Evolutionary conservation across 257 asterid genomes (phyloP).

Genomic region (Oldenlandia corymbosa): DNA sequence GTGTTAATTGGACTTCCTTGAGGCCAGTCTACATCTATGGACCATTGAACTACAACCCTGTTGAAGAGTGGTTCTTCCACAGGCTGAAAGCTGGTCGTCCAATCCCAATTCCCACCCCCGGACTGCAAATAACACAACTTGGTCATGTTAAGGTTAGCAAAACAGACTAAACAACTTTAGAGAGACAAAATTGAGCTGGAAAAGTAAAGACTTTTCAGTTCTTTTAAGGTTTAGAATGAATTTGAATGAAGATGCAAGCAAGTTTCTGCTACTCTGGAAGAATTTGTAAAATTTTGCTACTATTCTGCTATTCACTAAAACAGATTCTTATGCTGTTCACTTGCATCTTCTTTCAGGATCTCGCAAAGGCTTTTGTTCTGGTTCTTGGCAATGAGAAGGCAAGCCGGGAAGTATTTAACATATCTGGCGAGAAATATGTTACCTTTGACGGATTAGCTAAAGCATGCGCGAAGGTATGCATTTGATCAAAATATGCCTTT

Average conservation of each 20-base stretch:
- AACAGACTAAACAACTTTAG: not conserved
- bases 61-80: slow-evolving; percentile 99
- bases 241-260: not conserved
- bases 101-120: slow-evolving; percentile 86
- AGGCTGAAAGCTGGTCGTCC: slow-evolving; percentile 95
- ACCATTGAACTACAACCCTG: slow-evolving; percentile 94
- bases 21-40: slow-evolving; percentile 97
- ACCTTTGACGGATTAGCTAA: slow-evolving; percentile 93
- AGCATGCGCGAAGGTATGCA: slow-evolving; percentile 87
- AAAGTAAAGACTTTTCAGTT: not conserved
- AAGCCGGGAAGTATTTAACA: slow-evolving; percentile 82
- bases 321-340: not conserved
- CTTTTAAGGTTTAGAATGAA: not conserved
- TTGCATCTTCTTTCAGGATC: slow-evolving; percentile 52
- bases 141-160: slow-evolving; percentile 88
- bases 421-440: slow-evolving; percentile 86
- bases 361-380: slow-evolving; percentile 69
- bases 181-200: not conserved
- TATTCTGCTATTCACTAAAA: too few relatives aligned
- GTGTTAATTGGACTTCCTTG: slow-evolving; percentile 80
- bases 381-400: slow-evolving; percentile 96
- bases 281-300: not conserved
- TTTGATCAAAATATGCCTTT: not conserved
- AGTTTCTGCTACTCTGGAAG: not conserved
- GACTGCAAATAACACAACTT: slow-evolving; percentile 85